These are phyloP conservation scores for Lyophyllum semitale DNA, from an alignment of 768 basidiomycete species.

Conservation along the genomic window DNA sequence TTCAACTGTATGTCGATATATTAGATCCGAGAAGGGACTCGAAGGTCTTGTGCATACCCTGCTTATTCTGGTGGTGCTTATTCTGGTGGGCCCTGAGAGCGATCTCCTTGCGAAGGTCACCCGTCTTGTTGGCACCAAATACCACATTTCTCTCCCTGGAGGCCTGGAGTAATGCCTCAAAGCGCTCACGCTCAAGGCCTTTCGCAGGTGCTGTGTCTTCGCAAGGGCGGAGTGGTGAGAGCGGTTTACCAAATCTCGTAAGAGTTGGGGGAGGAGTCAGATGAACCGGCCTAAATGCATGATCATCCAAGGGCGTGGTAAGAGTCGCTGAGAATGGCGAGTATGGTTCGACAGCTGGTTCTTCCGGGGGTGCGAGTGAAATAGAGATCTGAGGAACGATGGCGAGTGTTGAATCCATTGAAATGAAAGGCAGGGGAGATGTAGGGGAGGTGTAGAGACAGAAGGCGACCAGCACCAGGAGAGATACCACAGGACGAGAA, in stretches of 20 bases:
- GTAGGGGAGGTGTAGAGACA: constrained; percentile 25
- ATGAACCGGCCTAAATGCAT: constrained; percentile 58
- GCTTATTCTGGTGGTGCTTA: constrained; percentile 77
- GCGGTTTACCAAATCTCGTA: constrained; percentile 42
- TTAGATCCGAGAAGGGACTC: not conserved
- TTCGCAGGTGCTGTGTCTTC: constrained; percentile 37
- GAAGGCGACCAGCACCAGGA: constrained; percentile 57
- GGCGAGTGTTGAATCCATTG: constrained; percentile 43
- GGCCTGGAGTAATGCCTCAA: constrained; percentile 63
- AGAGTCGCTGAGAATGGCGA: constrained; percentile 57
- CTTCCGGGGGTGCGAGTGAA: constrained; percentile 65
- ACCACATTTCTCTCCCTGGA: constrained; percentile 57
- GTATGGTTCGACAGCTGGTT: constrained; percentile 51
- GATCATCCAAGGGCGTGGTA: constrained; percentile 37
- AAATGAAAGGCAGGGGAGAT: constrained; percentile 18
- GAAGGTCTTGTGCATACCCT: constrained; percentile 48
- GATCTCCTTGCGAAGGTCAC: constrained; percentile 73
- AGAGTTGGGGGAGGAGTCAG: constrained; percentile 57
- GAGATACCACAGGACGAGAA: constrained; percentile 1
- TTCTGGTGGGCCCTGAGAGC: constrained; percentile 70
- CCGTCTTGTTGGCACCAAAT: constrained; percentile 45
- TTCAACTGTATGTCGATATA: constrained; percentile 52
- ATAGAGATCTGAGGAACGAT: constrained; percentile 70
- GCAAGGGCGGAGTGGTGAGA: constrained; percentile 52
- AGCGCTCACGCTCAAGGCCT: constrained; percentile 64